These are phyloP conservation scores for Leccinum pallidistipes DNA, from an alignment of 1,284 basidiomycete genomes.

Conservation along the genomic window DNA sequence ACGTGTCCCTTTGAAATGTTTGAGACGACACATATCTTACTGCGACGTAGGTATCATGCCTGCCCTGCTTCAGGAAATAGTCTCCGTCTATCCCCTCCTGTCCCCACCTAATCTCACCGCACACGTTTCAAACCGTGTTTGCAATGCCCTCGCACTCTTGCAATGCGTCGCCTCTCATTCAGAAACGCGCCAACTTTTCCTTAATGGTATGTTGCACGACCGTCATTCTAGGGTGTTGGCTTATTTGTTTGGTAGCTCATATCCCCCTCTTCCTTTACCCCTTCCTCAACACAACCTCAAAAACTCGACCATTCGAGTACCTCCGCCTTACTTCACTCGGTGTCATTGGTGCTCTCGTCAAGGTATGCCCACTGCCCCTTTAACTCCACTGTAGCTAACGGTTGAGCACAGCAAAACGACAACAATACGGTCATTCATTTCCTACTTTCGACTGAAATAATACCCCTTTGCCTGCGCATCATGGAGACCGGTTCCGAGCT, in stretches of 20 bases:
- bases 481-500: conserved; percentile 99
- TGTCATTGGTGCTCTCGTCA: conserved; percentile 98
- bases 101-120: conserved; percentile 96
- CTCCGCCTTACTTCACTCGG: conserved; percentile 96
- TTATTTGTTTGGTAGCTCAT: conserved; percentile 64
- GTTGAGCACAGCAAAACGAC: conserved; percentile 83
- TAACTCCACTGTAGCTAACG: conserved; percentile 3
- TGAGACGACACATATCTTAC: conserved; percentile 3
- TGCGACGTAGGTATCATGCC: conserved; percentile 87
- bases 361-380: conserved; percentile 48
- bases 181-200: conserved; percentile 90
- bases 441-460: conserved; percentile 98
- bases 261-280: conserved; percentile 99
- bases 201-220: conserved; percentile 64
- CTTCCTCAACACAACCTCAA: conserved; percentile 98
- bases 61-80: conserved; percentile 96
- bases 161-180: conserved; percentile 98
- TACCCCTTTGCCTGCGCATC: conserved; percentile 97
- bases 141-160: conserved; percentile 95
- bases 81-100: conserved; percentile 96
- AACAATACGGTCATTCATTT: conserved; percentile 99
- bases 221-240: neutral
- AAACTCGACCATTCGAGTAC: conserved; percentile 99
- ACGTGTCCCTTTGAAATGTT: conserved; percentile 32
- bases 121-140: conserved; percentile 98